Base-by-base conservation (phyloP, 306 rosid species). In the Fragaria ananassa region DNA sequence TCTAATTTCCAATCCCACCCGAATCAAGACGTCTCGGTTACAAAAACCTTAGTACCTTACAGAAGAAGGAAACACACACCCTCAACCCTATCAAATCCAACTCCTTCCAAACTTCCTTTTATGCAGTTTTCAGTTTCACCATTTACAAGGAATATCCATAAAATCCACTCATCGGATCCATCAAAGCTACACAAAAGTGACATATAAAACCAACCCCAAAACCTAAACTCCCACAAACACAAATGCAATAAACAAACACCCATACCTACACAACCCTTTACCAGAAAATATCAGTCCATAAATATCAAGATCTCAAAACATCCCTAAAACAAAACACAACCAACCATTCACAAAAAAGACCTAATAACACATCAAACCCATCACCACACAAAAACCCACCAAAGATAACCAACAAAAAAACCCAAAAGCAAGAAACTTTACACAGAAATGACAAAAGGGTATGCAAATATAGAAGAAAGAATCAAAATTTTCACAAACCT, bases 401-500 rank as follows among this genome's bases (percentile, higher is more conserved):
- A 17, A 44, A 45, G 14, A 53, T 6, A 17, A 60, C 5, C 25
- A 8, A 14, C 29, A 41, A n/a, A 27, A 27, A 78, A 8, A 49
- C 19, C 63, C 31, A 53, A 50, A 17, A 51, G 18, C 69, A 72
- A 39, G 41, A 5, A 75, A 14, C 25, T 41, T 42, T 19, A 72
- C 2, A 39, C 1, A 25, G 5, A 41, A 41, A 41, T 10, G 42
- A 5, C 12, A 63, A 63, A 60, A 60, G 65, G 64, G 4, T 2
- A 61, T 1, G 31, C 5, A 11, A 1, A 13, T 0, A 13, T 1
- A 53, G 7, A 63, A 4, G 21, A 47, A 39, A 31, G 39, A 54
- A 15, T 3, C 1, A 2, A 15, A 6, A 1, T 14, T 12, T n/a
- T 41, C 45, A 37, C 3, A 8, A 8, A 78, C 98, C 98, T 89